Base-by-base conservation (phyloP, 208 protist species). In the Wallacemonas rigidus region DNA sequence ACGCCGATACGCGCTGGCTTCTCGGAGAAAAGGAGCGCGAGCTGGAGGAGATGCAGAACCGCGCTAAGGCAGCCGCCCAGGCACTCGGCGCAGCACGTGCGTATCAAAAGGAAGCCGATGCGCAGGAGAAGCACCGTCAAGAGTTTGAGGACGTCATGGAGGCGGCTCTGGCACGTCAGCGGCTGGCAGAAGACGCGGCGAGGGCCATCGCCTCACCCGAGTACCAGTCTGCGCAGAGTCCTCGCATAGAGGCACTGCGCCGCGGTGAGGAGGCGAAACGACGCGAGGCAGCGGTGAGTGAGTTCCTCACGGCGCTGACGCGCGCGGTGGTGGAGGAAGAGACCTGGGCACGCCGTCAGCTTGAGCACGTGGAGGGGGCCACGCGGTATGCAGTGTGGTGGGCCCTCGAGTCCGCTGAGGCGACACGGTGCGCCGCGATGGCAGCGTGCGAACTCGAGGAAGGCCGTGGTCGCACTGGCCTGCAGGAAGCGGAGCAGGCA, bases 211-310 rank as follows among this genome's bases (percentile, higher is more conserved):
- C 55, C 14, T 38, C 55, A 11, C 55, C 55, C 17, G 55, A 60
- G 17, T 60, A 60, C 55, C 55, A 60, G 17, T 60, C 55, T 35
- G 55, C 55, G 17, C 55, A 60, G 55, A 60, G 55, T 36, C 55
- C 35, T 17, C 7, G 15, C 15, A 60, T 60, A 36, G 55, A 60
- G 17, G 55, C 55, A 9, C 55, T 60, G 15, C 55, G 55, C 14
- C 55, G 55, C 35, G 55, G 55, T 11, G 55, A 60, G 55, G 55
- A 60, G 17, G 55, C 55, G 15, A 60, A 60, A 17, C 55, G 55
- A 35, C 55, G 55, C 17, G 55, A 60, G 55, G 8, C 55, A 17
- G 55, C 55, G 7, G 55, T 60, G 17, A 17, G 15, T 7, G 15
- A 60, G 1, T 60, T 17, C 8, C 17, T 60, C 15, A 9, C 11